Evolutionary conservation across 1,139 yeast species (phyloP), one percentile per base, ranked within the genome.

Genomic region (Candida tetrigidarum): DNA sequence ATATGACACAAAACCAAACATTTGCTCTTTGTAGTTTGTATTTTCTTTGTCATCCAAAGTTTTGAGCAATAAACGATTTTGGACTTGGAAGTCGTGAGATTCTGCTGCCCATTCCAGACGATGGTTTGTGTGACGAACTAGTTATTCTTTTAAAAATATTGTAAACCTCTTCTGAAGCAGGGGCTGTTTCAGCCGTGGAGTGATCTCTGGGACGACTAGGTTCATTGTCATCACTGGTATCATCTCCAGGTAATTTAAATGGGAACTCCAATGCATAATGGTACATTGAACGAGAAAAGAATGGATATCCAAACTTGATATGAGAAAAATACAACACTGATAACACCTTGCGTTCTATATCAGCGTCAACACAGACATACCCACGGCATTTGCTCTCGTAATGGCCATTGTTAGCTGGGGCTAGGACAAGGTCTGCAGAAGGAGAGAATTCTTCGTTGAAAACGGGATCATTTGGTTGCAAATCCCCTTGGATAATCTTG

Each of bases 231-330:
- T 18, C 32, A 15, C 19, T 11, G 5, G 4, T 9, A 7, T 22
- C 16, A 27, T 7, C 25, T 18, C 11, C 39, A n/a, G n/a, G n/a
- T 20, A 32, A 30, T 4, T 66, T 63, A 5, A 69, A 62, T 12
- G 66, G 52, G 37, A 57, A 59, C 15, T 60, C 64, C 30, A 48
- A 46, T 10, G 54, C 53, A 42, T 50, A 58, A 32, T 45, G 45
- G 33, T 48, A 57, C 19, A 58, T 28, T 2, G 58, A 44, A 39
- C 50, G 53, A 22, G 56, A 43, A 39, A 53, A 60, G 16, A 57
- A 51, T 18, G 51, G 53, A 36, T 56, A 60, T 6, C 63, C 60
- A 44, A 60, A 57, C 25, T 50, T 49, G 8, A 48, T 29, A 15
- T 45, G 46, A 8, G 53, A 54, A 33, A 53, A 48, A 34, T 53